phyloP scores from a whole-genome alignment of 2,329 filamentous ascomycete species.

The Colletotrichum sp. region DNA sequence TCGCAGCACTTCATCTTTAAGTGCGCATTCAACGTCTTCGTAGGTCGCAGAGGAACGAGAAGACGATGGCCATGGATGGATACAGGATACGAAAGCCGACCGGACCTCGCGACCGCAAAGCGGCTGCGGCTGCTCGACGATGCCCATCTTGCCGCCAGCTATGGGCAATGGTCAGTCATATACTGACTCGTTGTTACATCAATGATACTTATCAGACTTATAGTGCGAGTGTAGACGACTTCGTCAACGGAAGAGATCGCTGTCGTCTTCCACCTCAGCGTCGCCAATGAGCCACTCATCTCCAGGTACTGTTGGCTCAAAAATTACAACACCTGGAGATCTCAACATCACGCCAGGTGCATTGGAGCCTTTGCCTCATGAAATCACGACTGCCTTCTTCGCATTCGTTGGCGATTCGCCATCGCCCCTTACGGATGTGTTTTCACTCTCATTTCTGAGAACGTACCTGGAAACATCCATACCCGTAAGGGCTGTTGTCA shows the following conservation, averaged over 20 bases:
- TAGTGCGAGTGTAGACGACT: not conserved
- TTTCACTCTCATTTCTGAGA: slow-evolving; percentile 1
- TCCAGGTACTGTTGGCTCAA: not conserved
- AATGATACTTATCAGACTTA: not conserved
- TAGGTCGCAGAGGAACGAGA: not conserved
- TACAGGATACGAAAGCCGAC: not conserved
- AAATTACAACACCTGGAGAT: not conserved
- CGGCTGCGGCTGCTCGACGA: not conserved
- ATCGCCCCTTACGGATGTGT: slow-evolving; percentile 7
- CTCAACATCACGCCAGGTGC: not conserved
- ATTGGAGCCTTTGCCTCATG: not conserved
- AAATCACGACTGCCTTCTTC: slow-evolving; percentile 1
- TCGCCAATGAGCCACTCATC: not conserved
- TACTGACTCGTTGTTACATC: not conserved
- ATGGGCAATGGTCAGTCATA: not conserved
- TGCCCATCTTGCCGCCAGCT: not conserved
- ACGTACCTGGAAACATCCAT: not conserved
- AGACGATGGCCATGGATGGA: not conserved
- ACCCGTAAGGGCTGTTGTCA: not conserved
- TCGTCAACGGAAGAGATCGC: not conserved
- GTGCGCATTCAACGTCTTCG: not conserved
- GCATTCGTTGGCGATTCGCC: slow-evolving; percentile 7
- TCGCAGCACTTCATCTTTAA: not conserved
- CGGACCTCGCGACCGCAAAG: not conserved
- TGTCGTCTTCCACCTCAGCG: not conserved